Conservation (phyloP, 495 filamentous ascomycete genomes). For the Xylaria telfairii region DNA sequence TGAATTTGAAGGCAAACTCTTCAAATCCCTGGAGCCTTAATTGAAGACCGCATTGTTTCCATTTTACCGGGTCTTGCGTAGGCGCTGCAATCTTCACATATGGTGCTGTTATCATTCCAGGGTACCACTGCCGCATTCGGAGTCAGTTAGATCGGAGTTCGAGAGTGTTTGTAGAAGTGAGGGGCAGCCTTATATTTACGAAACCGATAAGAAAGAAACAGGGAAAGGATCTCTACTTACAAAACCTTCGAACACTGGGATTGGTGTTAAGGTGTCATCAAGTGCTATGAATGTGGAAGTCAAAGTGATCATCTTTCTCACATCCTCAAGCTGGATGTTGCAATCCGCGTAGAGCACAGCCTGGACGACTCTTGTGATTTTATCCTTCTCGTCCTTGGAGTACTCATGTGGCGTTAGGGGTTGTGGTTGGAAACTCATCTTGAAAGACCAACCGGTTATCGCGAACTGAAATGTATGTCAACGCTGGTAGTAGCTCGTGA, state of each 20-base stretch:
- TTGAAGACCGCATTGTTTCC: not conserved
- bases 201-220: not conserved
- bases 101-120: not conserved
- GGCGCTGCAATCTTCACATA: not conserved
- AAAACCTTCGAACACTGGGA: not conserved
- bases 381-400: not conserved
- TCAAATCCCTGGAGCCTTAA: not conserved
- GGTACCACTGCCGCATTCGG: not conserved
- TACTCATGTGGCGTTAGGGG: not conserved
- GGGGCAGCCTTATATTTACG: not conserved
- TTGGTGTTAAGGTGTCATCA: not conserved
- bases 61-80: not conserved
- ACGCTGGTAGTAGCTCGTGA: not conserved
- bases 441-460: not conserved
- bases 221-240: not conserved
- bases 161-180: not conserved
- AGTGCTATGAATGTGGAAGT: not conserved
- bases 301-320: not conserved
- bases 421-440: not conserved
- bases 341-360: not conserved
- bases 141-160: not conserved
- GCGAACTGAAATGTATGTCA: not conserved
- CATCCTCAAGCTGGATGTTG: not conserved
- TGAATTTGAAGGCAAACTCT: not conserved
- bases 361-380: not conserved